Percentiles rank a stretch among this genome's conserved stretches.
Evolutionary conservation across 352 stramenopile species (phyloP).

Genomic region (Globisporangium middletonii): DNA sequence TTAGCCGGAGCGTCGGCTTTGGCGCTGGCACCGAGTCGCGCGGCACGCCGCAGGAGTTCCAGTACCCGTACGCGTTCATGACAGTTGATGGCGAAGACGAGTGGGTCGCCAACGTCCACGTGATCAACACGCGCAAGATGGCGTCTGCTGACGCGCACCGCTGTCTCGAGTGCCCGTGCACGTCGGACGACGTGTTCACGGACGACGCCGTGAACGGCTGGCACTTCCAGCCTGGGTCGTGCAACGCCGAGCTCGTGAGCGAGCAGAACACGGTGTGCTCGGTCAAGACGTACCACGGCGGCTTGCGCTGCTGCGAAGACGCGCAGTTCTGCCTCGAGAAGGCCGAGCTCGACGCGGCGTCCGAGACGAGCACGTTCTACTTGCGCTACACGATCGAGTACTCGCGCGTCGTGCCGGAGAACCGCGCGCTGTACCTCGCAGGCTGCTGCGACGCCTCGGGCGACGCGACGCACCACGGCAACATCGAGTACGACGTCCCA

Average conservation of each 20-base stretch:
- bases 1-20: conserved; percentile 72
- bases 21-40: conserved; percentile 73
- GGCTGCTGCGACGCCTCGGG: conserved; percentile 70
- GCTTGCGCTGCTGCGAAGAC: conserved; percentile 73
- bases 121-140: conserved; percentile 79
- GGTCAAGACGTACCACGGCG: conserved; percentile 53
- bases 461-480: conserved; percentile 50
- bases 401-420: conserved; percentile 41
- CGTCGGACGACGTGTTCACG: conserved; percentile 52
- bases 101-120: conserved; percentile 76
- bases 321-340: conserved; percentile 63
- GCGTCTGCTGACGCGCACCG: conserved; percentile 29
- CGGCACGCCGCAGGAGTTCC: conserved; percentile 73
- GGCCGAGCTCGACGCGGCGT: conserved; percentile 26
- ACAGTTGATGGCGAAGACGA: conserved; percentile 73
- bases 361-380: conserved; percentile 44
- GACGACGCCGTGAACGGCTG: conserved; percentile 46
- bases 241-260: conserved; percentile 55
- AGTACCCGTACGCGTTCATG: conserved; percentile 76
- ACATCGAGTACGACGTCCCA: conserved; percentile 78
- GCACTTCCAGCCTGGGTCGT: conserved; percentile 28
- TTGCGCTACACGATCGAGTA: conserved; percentile 80
- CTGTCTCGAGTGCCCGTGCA: conserved; percentile 79
- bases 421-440: conserved; percentile 58
- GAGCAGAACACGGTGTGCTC: conserved; percentile 75